These are phyloP conservation scores for Neurospora sublineolata DNA, from an alignment of 495 filamentous ascomycete genomes.

Conservation along the genomic window DNA sequence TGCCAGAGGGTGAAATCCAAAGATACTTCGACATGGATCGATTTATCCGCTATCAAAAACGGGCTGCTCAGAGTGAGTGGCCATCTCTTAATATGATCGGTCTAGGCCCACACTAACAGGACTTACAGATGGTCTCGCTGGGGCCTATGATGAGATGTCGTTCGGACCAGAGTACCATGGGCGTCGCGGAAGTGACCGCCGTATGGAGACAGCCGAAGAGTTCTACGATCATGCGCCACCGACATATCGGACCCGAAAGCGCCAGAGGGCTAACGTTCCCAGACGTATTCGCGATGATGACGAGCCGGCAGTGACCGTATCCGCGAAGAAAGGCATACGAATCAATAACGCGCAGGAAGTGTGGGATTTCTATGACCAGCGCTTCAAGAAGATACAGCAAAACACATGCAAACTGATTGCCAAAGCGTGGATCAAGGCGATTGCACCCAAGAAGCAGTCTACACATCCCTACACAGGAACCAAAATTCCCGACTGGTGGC, in stretches of 20 bases:
- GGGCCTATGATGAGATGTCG: not conserved
- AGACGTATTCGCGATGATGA: constrained; percentile 20
- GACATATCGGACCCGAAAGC: constrained; percentile 21
- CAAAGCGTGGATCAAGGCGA: constrained; percentile 71
- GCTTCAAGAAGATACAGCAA: constrained; percentile 61
- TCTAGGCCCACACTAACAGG: not conserved
- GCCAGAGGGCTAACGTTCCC: constrained; percentile 18
- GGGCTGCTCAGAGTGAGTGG: constrained; percentile 8
- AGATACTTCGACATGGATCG: constrained; percentile 24
- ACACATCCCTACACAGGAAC: constrained; percentile 70
- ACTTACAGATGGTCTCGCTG: not conserved
- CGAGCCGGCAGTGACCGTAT: constrained; percentile 8
- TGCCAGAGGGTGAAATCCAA: constrained; percentile 13
- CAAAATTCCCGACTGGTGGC: constrained; percentile 74
- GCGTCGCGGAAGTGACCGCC: constrained; percentile 8
- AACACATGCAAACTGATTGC: constrained; percentile 59
- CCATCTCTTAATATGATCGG: not conserved
- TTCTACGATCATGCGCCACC: constrained; percentile 2
- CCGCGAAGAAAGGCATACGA: constrained; percentile 28
- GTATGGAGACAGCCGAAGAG: constrained; percentile 2
- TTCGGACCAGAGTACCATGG: constrained; percentile 2
- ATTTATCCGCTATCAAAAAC: constrained; percentile 12
- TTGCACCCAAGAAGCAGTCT: constrained; percentile 79
- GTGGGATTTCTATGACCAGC: constrained; percentile 50
- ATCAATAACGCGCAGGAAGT: constrained; percentile 48